Evolutionary conservation across 441 rosid genomes (phyloP).

Genomic region (Kokia cookei): DNA sequence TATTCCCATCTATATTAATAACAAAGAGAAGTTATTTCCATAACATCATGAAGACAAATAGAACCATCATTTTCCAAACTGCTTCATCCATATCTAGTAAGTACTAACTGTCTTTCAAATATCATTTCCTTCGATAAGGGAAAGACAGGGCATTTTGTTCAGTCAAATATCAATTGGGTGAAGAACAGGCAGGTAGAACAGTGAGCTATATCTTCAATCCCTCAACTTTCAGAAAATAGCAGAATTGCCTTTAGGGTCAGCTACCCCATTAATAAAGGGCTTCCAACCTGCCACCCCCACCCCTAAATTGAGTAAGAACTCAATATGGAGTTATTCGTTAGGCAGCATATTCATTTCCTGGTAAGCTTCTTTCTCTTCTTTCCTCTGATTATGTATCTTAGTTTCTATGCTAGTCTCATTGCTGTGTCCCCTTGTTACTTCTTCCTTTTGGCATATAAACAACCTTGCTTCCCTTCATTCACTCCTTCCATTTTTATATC

Average conservation of each 20-base stretch:
- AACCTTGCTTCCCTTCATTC: background rate
- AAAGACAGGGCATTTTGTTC: background rate
- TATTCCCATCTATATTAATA: constrained; percentile 79
- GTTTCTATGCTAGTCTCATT: background rate
- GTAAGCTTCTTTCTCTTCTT: background rate
- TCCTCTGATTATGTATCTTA: background rate
- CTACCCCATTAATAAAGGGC: background rate
- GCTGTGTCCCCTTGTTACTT: background rate
- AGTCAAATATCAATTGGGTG: background rate
- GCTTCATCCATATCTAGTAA: background rate
- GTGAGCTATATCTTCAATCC: background rate
- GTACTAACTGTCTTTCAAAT: background rate
- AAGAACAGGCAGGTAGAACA: background rate
- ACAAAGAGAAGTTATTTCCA: constrained; percentile 4
- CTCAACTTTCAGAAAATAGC: background rate
- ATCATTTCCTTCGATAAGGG: background rate
- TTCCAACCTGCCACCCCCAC: background rate
- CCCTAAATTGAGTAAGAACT: background rate
- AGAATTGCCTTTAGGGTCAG: background rate
- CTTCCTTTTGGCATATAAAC: background rate
- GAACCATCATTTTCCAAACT: background rate
- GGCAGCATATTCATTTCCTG: background rate
- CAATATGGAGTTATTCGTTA: background rate
- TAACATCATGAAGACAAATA: background rate
- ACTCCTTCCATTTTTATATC: background rate